A percentile compares a stretch with the other conserved stretches of the same genome.
phyloP scores from a whole-genome alignment of 1,284 basidiomycete genomes.

The Tylopilus orsonianus region DNA sequence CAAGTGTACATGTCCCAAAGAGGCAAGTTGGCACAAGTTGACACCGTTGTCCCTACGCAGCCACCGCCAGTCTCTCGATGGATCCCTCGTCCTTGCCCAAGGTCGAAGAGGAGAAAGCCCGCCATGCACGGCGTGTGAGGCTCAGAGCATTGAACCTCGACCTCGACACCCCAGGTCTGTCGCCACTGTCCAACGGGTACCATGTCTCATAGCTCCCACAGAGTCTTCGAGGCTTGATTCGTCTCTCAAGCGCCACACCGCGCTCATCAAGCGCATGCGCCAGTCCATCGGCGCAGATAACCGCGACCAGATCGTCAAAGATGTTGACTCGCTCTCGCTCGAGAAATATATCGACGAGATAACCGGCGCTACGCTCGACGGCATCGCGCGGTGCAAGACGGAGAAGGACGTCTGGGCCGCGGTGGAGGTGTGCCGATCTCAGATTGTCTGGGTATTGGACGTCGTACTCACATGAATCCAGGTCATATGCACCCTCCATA shows the following conservation, averaged over 20 bases:
- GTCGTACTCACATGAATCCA: conserved; percentile 35
- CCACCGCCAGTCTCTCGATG: conserved; percentile 24
- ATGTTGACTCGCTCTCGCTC: conserved; percentile 84
- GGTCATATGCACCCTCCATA: conserved; percentile 88
- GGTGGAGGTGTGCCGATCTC: conserved; percentile 68
- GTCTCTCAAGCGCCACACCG: conserved; percentile 91
- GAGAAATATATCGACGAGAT: conserved; percentile 98
- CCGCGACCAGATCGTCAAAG: conserved; percentile 85
- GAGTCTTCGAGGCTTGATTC: conserved; percentile 78
- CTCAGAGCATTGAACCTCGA: conserved; percentile 56
- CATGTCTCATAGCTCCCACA: conserved; percentile 30
- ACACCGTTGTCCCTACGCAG: background rate
- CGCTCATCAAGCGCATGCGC: conserved; percentile 86
- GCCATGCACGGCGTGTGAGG: conserved; percentile 52
- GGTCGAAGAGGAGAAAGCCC: conserved; percentile 62
- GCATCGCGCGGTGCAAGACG: conserved; percentile 80
- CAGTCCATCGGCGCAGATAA: conserved; percentile 79
- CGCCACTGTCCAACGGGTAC: conserved; percentile 10
- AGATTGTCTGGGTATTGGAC: background rate
- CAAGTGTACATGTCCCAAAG: conserved; percentile 17
- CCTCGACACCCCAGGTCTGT: conserved; percentile 47
- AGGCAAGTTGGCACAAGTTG: conserved; percentile 22
- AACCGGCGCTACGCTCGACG: conserved; percentile 84
- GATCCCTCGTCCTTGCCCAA: conserved; percentile 34
- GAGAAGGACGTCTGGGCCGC: conserved; percentile 91